Percentiles rank a stretch among this genome's conserved stretches.
Evolutionary conservation across 768 basidiomycete genomes (phyloP).

Genomic region (Podaxis carcinomalis): DNA sequence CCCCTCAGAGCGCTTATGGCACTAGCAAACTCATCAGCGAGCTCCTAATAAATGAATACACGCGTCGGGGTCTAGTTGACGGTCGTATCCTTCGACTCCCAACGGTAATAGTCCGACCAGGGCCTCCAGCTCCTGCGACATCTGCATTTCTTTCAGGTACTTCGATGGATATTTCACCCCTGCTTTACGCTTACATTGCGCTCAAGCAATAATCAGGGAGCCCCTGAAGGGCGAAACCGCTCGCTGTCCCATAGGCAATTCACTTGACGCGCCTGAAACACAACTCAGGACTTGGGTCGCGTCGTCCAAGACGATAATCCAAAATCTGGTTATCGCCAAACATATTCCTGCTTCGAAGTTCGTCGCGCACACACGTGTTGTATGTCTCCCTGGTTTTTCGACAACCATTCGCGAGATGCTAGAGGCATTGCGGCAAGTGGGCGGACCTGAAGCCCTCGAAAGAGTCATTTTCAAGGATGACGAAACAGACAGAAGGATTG

Average conservation of each 20-base stretch:
- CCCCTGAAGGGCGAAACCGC: constrained; percentile 46
- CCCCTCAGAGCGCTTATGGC: constrained; percentile 55
- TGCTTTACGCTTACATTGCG: neutral
- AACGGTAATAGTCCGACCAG: constrained; percentile 54
- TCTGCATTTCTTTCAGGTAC: constrained; percentile 55
- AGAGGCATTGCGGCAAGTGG: constrained; percentile 46
- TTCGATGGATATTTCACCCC: neutral
- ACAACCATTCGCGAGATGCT: constrained; percentile 52
- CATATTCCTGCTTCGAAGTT: constrained; percentile 40
- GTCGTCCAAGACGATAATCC: constrained; percentile 44
- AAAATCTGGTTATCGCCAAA: constrained; percentile 48
- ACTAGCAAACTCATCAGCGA: constrained; percentile 52
- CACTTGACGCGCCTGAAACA: constrained; percentile 36
- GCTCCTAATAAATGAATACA: constrained; percentile 55
- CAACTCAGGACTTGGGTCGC: constrained; percentile 48
- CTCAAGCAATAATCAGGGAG: constrained; percentile 48
- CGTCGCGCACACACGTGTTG: constrained; percentile 41
- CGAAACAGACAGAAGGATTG: constrained; percentile 35
- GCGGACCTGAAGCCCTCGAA: constrained; percentile 40
- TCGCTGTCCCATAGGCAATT: constrained; percentile 50
- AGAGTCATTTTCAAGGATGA: constrained; percentile 47
- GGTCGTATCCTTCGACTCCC: constrained; percentile 58
- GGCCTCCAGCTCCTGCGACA: constrained; percentile 49
- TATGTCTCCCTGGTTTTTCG: constrained; percentile 59
- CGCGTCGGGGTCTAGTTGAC: constrained; percentile 52